These are phyloP conservation scores for Camelina sativa DNA, from an alignment of 345 rosid genomes.

Conservation along the genomic window DNA sequence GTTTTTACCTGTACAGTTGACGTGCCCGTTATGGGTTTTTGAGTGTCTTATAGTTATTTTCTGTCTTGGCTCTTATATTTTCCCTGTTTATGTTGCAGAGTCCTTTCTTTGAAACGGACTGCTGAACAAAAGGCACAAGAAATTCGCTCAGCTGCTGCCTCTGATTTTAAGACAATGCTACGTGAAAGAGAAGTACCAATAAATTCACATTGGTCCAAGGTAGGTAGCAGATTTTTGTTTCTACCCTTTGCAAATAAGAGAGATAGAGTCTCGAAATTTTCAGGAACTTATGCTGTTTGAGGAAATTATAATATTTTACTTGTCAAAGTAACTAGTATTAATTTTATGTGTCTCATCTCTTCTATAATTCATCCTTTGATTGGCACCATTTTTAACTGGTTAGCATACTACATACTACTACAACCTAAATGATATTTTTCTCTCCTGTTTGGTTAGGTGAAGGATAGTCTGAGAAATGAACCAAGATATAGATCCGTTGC, in stretches of 20 bases:
- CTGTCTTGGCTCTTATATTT: constrained; percentile 5
- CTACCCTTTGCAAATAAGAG: constrained; percentile 13
- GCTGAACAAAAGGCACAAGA: constrained; percentile 82
- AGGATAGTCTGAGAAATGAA: constrained; percentile 83
- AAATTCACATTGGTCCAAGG: constrained; percentile 92
- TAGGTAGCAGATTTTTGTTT: constrained; percentile 43
- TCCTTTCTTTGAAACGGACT: constrained; percentile 71
- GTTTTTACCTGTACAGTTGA: background rate
- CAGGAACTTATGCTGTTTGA: constrained; percentile 17
- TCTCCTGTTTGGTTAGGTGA: constrained; percentile 58
- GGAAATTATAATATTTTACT: constrained; percentile 13
- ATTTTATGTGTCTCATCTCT: background rate
- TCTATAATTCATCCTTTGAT: background rate
- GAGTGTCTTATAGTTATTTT: background rate
- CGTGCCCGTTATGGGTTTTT: background rate
- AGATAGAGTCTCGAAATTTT: constrained; percentile 11
- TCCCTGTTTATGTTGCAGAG: constrained; percentile 53
- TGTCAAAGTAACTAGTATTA: background rate
- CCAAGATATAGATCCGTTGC: constrained; percentile 77
- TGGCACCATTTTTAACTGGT: constrained; percentile 3
- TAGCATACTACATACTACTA: constrained; percentile 6
- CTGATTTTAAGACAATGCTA: constrained; percentile 85
- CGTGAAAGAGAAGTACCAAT: constrained; percentile 70
- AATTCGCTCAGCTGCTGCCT: constrained; percentile 65
- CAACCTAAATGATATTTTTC: constrained; percentile 23